phyloP scores from a whole-genome alignment of 2,329 filamentous ascomycete species.

The Chrysosporium keratinophilum region DNA sequence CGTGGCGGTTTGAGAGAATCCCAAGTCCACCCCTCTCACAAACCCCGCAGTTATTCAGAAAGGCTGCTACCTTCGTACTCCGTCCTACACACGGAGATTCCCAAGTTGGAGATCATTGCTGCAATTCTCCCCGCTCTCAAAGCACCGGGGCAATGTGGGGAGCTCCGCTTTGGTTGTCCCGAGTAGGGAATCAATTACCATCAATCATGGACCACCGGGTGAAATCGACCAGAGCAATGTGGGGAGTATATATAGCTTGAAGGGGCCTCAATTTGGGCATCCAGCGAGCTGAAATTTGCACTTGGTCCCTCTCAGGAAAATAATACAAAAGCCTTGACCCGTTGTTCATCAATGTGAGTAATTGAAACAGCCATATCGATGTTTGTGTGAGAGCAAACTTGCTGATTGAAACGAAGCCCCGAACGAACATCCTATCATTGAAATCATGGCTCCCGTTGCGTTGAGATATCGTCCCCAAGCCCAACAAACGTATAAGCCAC shows the following conservation, averaged over 20 bases:
- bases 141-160: background rate
- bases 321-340: too few species aligned
- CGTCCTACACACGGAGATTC: too few species aligned
- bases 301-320: background rate
- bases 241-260: background rate
- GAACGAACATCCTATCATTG: background rate
- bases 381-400: too few species aligned
- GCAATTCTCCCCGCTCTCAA: background rate
- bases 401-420: background rate
- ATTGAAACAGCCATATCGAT: background rate
- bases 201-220: background rate
- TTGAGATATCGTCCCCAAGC: constrained; percentile 49
- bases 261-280: background rate
- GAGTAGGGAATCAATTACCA: constrained; percentile 4
- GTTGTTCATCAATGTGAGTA: background rate
- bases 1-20: background rate
- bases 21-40: background rate
- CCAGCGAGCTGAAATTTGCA: too few species aligned
- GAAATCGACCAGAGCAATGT: too few species aligned
- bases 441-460: constrained; percentile 20
- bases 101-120: background rate
- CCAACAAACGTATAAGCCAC: constrained; percentile 52
- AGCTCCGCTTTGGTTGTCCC: background rate
- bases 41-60: background rate
- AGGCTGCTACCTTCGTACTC: background rate